A percentile compares a stretch with the other conserved stretches of the same genome.
These are phyloP conservation scores for Botryosphaeria dothidea DNA, from an alignment of 2,329 filamentous ascomycete species.

Conservation along the genomic window DNA sequence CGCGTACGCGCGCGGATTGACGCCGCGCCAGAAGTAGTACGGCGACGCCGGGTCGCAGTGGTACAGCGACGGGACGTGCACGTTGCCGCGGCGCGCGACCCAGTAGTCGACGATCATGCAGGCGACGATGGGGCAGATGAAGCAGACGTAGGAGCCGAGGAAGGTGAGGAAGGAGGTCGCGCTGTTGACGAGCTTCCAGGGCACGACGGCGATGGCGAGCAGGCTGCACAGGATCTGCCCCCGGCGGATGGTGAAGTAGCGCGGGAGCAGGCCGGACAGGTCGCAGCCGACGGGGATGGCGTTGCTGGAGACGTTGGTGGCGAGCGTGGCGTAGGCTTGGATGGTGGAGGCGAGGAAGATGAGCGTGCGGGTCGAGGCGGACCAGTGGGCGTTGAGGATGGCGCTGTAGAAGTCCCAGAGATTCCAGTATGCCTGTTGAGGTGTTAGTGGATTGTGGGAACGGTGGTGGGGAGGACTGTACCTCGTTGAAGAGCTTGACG, in stretches of 20 bases:
- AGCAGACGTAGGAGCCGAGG: constrained; percentile 37
- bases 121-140: constrained; percentile 37
- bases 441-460: not conserved
- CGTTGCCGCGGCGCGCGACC: constrained; percentile 27
- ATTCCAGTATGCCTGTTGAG: constrained; percentile 32
- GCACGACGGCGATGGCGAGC: constrained; percentile 25
- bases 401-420: constrained; percentile 41
- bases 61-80: not conserved
- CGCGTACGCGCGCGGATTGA: not conserved
- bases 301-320: constrained; percentile 34
- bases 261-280: constrained; percentile 26
- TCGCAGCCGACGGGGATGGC: constrained; percentile 29
- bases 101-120: constrained; percentile 41
- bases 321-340: constrained; percentile 39
- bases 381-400: constrained; percentile 39
- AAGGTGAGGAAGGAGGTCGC: constrained; percentile 42
- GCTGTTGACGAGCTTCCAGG: constrained; percentile 30
- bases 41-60: constrained; percentile 20
- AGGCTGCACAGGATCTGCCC: constrained; percentile 26
- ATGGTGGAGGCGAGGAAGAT: constrained; percentile 36
- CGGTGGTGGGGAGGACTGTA: constrained; percentile 22
- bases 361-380: constrained; percentile 32
- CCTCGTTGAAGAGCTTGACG: constrained; percentile 30
- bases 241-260: constrained; percentile 24
- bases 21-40: not conserved